Evolutionary conservation across 2,329 filamentous ascomycete species (phyloP), one percentile per base, ranked within the genome.

Genomic region (Colletotrichum sp.): DNA sequence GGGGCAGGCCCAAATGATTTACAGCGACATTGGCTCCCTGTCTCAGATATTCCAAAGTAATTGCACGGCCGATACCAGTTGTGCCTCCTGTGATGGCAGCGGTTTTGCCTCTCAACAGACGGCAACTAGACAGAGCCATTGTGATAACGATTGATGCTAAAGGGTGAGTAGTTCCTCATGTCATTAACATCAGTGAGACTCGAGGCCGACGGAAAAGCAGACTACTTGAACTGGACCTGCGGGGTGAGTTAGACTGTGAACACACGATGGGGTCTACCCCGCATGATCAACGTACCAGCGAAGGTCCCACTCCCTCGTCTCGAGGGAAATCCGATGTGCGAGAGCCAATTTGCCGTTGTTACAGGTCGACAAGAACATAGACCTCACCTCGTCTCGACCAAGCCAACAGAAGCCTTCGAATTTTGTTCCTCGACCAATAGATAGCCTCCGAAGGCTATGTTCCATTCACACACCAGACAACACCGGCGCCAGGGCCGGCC

Each of bases 11-110:
- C 3, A 92, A 88, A 79, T 93, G 90, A 81, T 93, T 94, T 67
- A 94, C 88, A 21, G 90, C 89, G 34, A 94, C 91, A 78, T 88
- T 89, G 62, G 92, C 92, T 78, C 93, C 93, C 76, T 94, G 92
- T 18, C 86, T 85, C 66, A 93, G 85, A 80, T 93, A 94, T 77
- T 91, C 90, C n/a, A 94, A 85, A 13, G 91, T 91, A 62, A 94
- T 94, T 36, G 92, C 93, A 81, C 92, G 88, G 30, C 93, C 93
- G 77, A 94, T 94, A 30, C 92, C 92, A 5, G 92, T 94, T 12
- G 91, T 88, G 39, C 91, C 92, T 72, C 92, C 92, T 3, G 93
- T 94, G 75, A 94, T 92, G 78, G 91, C 91, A 79, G 92, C 91
- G 24, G 90, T 89, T 81, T 93, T 94, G 79, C 88, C 89, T 70